Evolutionary conservation across 192 early-diverging fungal species (phyloP).

Genomic region (Coemansia nantahalensis): DNA sequence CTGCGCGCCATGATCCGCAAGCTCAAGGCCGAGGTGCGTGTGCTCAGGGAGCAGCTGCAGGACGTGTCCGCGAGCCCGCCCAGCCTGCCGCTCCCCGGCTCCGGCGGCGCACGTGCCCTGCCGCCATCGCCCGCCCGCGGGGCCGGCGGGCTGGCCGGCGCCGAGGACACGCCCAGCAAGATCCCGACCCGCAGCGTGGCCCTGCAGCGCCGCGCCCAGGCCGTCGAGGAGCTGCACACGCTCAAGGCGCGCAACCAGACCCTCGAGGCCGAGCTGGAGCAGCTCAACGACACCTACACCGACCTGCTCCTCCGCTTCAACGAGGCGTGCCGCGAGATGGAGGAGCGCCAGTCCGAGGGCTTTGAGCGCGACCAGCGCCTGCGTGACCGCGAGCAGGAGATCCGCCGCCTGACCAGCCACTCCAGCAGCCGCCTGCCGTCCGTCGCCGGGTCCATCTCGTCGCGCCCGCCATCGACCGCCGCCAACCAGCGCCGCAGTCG

Average conservation of each 20-base stretch:
- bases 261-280: conserved; percentile 54
- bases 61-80: no score
- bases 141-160: no score
- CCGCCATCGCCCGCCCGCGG: background rate
- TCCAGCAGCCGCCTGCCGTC: conserved; percentile 17
- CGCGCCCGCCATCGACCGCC: conserved; percentile 19
- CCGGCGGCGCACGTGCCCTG: background rate
- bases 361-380: conserved; percentile 53
- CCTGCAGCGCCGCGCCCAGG: conserved; percentile 29
- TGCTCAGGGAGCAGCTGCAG: conserved; percentile 26
- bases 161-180: conserved; percentile 14
- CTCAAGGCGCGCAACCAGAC: conserved; percentile 35
- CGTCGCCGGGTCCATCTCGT: conserved; percentile 1
- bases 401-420: conserved; percentile 37
- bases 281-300: conserved; percentile 54
- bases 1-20: conserved; percentile 63
- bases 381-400: conserved; percentile 48
- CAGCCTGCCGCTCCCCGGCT: no score
- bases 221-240: conserved; percentile 15
- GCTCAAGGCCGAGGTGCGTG: conserved; percentile 58
- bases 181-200: conserved; percentile 24
- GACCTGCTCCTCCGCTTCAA: conserved; percentile 59
- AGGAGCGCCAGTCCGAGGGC: conserved; percentile 50
- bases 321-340: conserved; percentile 52
- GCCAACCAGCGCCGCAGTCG: conserved; percentile 13